Conservation (phyloP, 2,329 filamentous ascomycete species). For the Colletotrichum sp. region DNA sequence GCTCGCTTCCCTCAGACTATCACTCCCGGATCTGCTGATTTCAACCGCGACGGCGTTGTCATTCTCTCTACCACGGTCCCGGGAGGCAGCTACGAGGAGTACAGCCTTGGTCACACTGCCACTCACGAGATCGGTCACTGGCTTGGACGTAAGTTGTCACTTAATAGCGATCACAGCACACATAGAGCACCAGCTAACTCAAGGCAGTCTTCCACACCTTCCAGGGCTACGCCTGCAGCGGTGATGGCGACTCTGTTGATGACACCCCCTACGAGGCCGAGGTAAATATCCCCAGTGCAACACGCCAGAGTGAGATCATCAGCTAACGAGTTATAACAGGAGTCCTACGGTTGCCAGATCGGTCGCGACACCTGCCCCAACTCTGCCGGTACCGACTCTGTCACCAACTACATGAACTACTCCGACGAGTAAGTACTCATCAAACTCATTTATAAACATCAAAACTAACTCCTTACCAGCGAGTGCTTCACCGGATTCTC, state of each 20-base stretch:
- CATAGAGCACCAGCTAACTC: neutral
- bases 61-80: conserved; percentile 40
- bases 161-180: neutral
- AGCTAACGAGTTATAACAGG: neutral
- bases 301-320: fast-evolving
- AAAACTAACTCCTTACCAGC: conserved; percentile 23
- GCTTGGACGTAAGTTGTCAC: conserved; percentile 37
- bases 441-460: neutral
- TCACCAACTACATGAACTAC: conserved; percentile 46
- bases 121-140: conserved; percentile 54
- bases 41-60: conserved; percentile 45
- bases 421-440: conserved; percentile 42
- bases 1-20: conserved; percentile 49
- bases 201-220: conserved; percentile 49
- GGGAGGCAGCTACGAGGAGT: conserved; percentile 39
- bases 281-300: neutral
- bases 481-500: conserved; percentile 51
- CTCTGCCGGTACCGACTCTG: conserved; percentile 36
- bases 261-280: conserved; percentile 46
- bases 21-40: conserved; percentile 31
- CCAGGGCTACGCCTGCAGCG: conserved; percentile 41
- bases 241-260: conserved; percentile 41
- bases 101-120: conserved; percentile 36
- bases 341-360: conserved; percentile 38
- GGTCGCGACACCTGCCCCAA: conserved; percentile 40